Conservation (phyloP, 371 early-diverging fungal genomes). For the Circinella minor region DNA sequence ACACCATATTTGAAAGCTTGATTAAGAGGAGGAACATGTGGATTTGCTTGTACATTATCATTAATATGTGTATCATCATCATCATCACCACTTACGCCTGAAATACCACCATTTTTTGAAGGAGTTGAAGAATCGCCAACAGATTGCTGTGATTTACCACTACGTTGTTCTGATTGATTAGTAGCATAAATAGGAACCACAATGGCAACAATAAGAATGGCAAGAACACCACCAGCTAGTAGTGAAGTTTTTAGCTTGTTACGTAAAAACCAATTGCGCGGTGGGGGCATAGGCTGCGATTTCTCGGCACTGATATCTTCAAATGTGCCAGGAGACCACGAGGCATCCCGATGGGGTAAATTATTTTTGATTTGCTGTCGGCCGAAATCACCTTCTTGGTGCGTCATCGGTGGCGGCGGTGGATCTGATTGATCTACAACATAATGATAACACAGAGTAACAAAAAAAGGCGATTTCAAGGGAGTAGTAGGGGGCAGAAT, state of each 20-base stretch:
- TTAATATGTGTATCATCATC: slow-evolving; percentile 21
- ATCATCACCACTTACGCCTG: background rate
- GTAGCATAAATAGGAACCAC: slow-evolving; percentile 11
- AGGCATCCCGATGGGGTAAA: background rate
- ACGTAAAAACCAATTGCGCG: slow-evolving; percentile 13
- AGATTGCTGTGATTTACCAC: background rate
- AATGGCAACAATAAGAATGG: slow-evolving; percentile 11
- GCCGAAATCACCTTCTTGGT: background rate
- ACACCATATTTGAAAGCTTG: slow-evolving; percentile 59
- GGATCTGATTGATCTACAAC: background rate
- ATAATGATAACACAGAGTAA: background rate
- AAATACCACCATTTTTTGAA: background rate
- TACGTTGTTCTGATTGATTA: background rate
- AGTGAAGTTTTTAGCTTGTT: slow-evolving; percentile 9
- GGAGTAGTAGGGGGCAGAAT: background rate
- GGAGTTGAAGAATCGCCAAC: background rate
- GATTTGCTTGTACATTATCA: slow-evolving; percentile 38
- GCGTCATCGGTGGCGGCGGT: background rate
- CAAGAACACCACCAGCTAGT: background rate
- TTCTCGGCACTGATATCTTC: slow-evolving; percentile 13
- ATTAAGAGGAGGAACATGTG: slow-evolving; percentile 47
- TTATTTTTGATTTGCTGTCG: background rate
- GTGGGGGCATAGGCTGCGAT: background rate
- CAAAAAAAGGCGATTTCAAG: background rate
- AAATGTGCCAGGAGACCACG: background rate